Percentiles rank a stretch among this genome's conserved stretches.
These are phyloP conservation scores for Cenchrus americanus DNA, from an alignment of 176 grass and related monocot species.

Conservation along the genomic window DNA sequence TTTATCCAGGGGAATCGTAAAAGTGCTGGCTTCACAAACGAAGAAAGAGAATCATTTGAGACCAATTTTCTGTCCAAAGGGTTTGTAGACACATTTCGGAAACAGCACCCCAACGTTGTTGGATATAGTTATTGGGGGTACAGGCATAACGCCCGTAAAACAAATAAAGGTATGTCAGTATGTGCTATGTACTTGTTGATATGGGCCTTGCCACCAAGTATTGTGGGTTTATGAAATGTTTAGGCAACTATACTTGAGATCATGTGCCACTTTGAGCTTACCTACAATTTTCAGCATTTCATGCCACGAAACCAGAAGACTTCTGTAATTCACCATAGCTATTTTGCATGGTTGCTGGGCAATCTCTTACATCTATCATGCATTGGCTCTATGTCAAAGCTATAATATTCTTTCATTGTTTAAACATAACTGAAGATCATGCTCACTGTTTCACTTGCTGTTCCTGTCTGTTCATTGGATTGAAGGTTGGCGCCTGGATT, in stretches of 20 bases:
- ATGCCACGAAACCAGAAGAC: neutral
- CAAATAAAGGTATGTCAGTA: conserved; percentile 81
- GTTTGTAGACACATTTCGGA: conserved; percentile 69
- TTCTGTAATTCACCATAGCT: neutral
- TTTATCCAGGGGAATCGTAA: conserved; percentile 59
- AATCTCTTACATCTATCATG: neutral
- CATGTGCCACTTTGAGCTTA: neutral
- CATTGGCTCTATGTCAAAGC: neutral
- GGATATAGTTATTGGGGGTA: conserved; percentile 77
- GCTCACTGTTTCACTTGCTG: neutral
- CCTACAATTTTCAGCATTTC: conserved; percentile 5
- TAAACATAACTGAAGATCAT: neutral
- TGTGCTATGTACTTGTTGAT: neutral
- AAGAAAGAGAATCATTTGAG: conserved; percentile 72
- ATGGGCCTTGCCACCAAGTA: neutral
- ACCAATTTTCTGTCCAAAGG: conserved; percentile 69
- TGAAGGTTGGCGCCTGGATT: conserved; percentile 69
- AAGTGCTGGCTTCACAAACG: conserved; percentile 70
- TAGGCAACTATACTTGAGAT: neutral
- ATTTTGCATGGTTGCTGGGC: neutral
- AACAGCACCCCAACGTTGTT: conserved; percentile 62
- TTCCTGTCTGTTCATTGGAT: conserved; percentile 17
- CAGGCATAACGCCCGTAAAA: conserved; percentile 57
- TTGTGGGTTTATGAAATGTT: conserved; percentile 5
- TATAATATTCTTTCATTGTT: neutral